Percentiles rank a stretch among this genome's conserved stretches.
phyloP scores from a whole-genome alignment of 208 protist genomes.

The Herpetomonas tarakana region DNA sequence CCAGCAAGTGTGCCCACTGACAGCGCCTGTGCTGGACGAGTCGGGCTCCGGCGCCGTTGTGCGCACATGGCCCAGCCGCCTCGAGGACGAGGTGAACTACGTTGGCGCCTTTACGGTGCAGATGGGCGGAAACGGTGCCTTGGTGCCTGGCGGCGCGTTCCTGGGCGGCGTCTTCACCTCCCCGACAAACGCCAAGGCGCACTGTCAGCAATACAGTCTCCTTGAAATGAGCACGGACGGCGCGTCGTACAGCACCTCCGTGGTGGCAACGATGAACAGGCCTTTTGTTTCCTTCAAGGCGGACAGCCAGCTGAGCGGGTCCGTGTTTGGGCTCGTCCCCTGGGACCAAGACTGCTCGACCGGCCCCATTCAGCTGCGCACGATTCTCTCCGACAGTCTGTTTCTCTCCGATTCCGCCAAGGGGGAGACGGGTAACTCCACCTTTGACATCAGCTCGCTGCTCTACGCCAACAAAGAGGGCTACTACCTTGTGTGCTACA shows the following conservation, averaged over 20 bases:
- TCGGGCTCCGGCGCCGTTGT: neutral
- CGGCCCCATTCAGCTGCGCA: conserved; percentile 14
- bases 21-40: neutral
- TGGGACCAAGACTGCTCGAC: conserved; percentile 32
- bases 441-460: conserved; percentile 36
- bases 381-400: conserved; percentile 20
- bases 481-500: conserved; percentile 44
- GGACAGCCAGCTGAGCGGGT: conserved; percentile 23
- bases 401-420: conserved; percentile 1
- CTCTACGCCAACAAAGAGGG: conserved; percentile 23
- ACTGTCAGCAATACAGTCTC: conserved; percentile 36
- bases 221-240: conserved; percentile 30
- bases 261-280: conserved; percentile 34
- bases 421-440: conserved; percentile 11
- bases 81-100: conserved; percentile 35
- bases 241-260: conserved; percentile 31
- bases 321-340: conserved; percentile 40
- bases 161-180: conserved; percentile 35
- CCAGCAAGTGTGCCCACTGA: conserved; percentile 30
- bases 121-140: conserved; percentile 25
- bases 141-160: conserved; percentile 21
- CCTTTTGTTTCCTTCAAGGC: conserved; percentile 28
- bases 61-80: conserved; percentile 27
- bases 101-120: conserved; percentile 25
- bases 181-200: conserved; percentile 22